These are phyloP conservation scores for Sugiyamaella marilandica DNA, from an alignment of 805 yeast genomes.

Conservation along the genomic window DNA sequence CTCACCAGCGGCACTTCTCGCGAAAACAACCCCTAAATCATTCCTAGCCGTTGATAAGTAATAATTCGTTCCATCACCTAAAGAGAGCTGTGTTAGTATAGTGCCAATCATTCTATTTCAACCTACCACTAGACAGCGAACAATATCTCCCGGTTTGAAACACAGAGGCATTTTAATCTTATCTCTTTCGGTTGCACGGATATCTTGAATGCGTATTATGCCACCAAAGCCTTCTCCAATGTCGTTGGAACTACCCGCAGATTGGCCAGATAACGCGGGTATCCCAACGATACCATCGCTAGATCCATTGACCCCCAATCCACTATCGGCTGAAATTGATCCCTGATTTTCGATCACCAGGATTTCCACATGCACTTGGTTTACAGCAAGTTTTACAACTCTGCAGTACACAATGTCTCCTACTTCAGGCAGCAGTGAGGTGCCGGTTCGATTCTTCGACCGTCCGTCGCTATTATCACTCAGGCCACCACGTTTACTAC, in stretches of 20 bases:
- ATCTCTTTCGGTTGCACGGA: constrained; percentile 87
- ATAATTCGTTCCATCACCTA: constrained; percentile 92
- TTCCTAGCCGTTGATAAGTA: constrained; percentile 85
- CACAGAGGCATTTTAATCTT: constrained; percentile 71
- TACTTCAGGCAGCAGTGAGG: constrained; percentile 59
- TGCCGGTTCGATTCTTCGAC: constrained; percentile 13
- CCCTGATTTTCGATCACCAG: constrained; percentile 61
- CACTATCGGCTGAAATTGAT: constrained; percentile 52
- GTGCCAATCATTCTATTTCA: background rate
- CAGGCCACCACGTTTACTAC: constrained; percentile 23
- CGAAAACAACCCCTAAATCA: constrained; percentile 91
- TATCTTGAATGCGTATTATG: constrained; percentile 78
- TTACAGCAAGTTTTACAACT: constrained; percentile 59
- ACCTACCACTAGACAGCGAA: constrained; percentile 60
- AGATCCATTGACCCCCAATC: constrained; percentile 56
- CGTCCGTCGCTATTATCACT: constrained; percentile 10
- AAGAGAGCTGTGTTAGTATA: constrained; percentile 39
- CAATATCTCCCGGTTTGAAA: constrained; percentile 88
- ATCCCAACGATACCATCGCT: constrained; percentile 23
- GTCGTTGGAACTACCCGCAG: constrained; percentile 38
- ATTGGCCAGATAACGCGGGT: constrained; percentile 7
- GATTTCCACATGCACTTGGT: constrained; percentile 77
- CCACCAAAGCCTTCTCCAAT: constrained; percentile 88
- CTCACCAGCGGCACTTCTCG: constrained; percentile 67
- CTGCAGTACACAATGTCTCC: constrained; percentile 77